phyloP scores from a whole-genome alignment of 2,329 filamentous ascomycete genomes.

The Fusarium sp. region DNA sequence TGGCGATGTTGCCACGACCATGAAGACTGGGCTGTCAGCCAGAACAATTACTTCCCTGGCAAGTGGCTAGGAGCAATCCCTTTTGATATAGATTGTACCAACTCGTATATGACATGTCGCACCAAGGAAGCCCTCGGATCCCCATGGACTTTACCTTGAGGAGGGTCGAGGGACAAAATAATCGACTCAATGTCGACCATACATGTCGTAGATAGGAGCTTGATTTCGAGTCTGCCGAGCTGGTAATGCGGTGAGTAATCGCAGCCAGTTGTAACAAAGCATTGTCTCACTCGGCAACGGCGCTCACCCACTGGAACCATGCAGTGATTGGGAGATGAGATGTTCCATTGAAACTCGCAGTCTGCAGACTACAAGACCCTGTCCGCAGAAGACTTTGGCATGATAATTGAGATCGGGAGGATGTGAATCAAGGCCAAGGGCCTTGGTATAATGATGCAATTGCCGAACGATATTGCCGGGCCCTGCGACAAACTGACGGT shows the following conservation, averaged over 20 bases:
- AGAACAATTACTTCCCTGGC: neutral
- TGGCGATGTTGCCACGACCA: neutral
- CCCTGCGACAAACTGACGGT: neutral
- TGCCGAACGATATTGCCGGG: neutral
- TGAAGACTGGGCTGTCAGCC: slow-evolving; percentile 12
- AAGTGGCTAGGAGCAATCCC: neutral
- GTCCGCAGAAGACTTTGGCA: neutral
- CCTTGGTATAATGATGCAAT: neutral
- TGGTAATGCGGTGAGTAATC: neutral
- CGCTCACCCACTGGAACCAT: neutral
- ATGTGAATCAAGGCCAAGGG: neutral
- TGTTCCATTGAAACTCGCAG: neutral
- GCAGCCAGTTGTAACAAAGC: neutral
- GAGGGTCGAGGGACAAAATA: neutral
- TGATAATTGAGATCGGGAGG: neutral
- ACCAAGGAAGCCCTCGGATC: neutral
- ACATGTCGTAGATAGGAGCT: neutral
- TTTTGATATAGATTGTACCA: neutral
- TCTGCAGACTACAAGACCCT: neutral
- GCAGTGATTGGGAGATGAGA: neutral
- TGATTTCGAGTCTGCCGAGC: neutral
- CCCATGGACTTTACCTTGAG: neutral
- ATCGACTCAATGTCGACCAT: neutral
- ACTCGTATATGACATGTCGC: slow-evolving; percentile 11
- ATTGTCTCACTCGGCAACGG: neutral